These are phyloP conservation scores for Blastobotrys illinoisensis DNA, from an alignment of 1,139 yeast genomes.

Conservation along the genomic window DNA sequence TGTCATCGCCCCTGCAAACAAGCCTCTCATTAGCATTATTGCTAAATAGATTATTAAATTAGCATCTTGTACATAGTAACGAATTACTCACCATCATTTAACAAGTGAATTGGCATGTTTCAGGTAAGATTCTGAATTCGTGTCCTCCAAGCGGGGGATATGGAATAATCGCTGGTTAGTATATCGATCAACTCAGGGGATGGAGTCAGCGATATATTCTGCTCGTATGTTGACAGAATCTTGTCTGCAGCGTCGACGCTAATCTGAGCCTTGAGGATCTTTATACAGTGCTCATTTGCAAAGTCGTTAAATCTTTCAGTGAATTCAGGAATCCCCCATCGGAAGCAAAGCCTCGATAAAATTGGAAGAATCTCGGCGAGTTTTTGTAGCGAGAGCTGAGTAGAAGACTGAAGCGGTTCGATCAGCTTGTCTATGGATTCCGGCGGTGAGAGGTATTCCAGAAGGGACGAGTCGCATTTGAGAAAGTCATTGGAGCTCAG, in stretches of 20 bases:
- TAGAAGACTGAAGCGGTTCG: neutral
- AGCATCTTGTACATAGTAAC: constrained; percentile 7
- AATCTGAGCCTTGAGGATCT: neutral
- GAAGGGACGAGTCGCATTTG: neutral
- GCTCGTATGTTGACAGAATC: neutral
- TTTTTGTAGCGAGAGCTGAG: neutral
- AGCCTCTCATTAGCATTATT: constrained; percentile 18
- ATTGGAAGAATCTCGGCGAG: neutral
- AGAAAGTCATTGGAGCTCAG: neutral
- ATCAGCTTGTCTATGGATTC: neutral
- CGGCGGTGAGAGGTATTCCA: neutral
- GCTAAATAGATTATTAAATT: constrained; percentile 12
- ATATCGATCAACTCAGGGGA: neutral
- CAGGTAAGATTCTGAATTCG: neutral
- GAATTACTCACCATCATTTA: neutral
- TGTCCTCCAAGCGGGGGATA: neutral
- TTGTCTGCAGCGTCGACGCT: neutral
- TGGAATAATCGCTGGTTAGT: neutral
- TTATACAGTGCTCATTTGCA: neutral
- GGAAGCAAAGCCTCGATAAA: neutral
- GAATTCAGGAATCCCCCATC: neutral
- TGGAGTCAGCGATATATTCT: neutral
- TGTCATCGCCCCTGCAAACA: constrained; percentile 22
- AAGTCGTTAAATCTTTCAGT: neutral
- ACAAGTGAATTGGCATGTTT: too few species aligned